A percentile compares a stretch with the other conserved stretches of the same genome.
Conservation (phyloP, 768 basidiomycete species). For the Tephrocybe sp. region DNA sequence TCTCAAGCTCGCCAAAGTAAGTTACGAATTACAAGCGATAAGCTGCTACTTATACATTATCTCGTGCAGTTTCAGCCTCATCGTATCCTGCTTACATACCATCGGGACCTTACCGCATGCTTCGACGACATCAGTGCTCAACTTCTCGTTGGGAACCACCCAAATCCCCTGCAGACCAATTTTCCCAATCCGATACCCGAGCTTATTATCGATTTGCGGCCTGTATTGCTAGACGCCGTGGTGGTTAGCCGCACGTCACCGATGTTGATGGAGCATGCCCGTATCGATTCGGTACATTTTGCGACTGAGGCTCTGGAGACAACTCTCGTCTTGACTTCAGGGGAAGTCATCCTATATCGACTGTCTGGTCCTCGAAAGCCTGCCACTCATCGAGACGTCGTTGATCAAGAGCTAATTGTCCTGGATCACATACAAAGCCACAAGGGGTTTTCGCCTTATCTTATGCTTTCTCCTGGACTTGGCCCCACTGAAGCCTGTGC, state of each 20-base stretch:
- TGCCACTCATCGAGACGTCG: constrained; percentile 17
- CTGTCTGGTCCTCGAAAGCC: constrained; percentile 23
- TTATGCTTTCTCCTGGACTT: constrained; percentile 49
- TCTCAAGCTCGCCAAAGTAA: constrained; percentile 54
- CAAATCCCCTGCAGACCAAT: constrained; percentile 50
- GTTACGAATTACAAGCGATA: constrained; percentile 8
- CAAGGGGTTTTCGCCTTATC: constrained; percentile 54
- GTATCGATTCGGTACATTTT: constrained; percentile 45
- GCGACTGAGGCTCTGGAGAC: constrained; percentile 58
- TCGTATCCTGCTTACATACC: constrained; percentile 61
- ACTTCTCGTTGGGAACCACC: constrained; percentile 45
- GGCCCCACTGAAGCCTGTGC: constrained; percentile 54
- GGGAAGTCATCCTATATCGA: constrained; percentile 55
- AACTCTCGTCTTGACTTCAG: constrained; percentile 49
- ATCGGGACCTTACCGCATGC: constrained; percentile 60
- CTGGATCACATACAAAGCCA: constrained; percentile 44
- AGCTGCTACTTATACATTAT: background rate
- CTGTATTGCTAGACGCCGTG: constrained; percentile 43
- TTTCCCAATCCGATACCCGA: constrained; percentile 65
- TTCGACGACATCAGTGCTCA: constrained; percentile 78
- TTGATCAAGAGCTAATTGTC: constrained; percentile 50
- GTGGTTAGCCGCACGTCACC: constrained; percentile 29
- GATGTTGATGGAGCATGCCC: constrained; percentile 22
- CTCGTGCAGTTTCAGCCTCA: constrained; percentile 53
- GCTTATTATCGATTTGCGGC: constrained; percentile 57